Evolutionary conservation across 257 asterid genomes (phyloP).

Genomic region (Solanum lycopersicoides): DNA sequence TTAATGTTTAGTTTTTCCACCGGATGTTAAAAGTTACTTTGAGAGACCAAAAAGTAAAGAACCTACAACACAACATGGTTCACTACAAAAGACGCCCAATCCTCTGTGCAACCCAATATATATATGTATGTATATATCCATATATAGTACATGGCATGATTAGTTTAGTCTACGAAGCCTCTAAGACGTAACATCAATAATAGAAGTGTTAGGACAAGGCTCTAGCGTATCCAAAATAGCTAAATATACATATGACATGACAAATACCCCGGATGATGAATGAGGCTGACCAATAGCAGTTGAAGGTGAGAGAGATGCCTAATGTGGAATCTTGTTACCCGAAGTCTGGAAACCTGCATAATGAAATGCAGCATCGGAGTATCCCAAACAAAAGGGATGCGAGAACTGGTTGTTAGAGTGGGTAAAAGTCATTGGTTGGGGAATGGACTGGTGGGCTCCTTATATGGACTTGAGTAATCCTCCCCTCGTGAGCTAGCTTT

Average conservation of each 20-base stretch:
- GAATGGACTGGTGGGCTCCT: too few relatives aligned
- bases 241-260: background rate
- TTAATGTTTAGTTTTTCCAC: background rate
- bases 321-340: background rate
- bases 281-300: background rate
- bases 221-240: background rate
- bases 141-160: background rate
- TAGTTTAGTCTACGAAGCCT: background rate
- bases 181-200: background rate
- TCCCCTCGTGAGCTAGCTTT: too few relatives aligned
- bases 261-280: background rate
- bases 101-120: background rate
- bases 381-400: background rate
- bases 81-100: background rate
- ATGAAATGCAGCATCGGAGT: background rate
- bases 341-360: background rate
- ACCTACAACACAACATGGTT: background rate
- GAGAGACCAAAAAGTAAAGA: background rate
- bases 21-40: background rate
- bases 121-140: background rate
- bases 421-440: too few relatives aligned
- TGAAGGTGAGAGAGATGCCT: background rate
- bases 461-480: too few relatives aligned
- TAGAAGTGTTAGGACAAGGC: background rate
- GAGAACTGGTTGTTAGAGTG: background rate